Evolutionary conservation across 176 grass and related monocot genomes (phyloP).

Genomic region (Triticum aestivum): IWGSC_CS_RefSeq_v2.1 NC_057805.1:88312817-88313316

Average conservation of each 20-base stretch:
- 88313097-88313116: background rate
- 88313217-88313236: background rate
- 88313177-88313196: background rate
- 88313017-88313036: slow-evolving; percentile 3
- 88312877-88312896: slow-evolving; percentile 35
- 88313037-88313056: background rate
- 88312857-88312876: slow-evolving; percentile 41
- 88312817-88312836: slow-evolving; percentile 10
- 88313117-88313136: background rate
- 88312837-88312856: slow-evolving; percentile 21
- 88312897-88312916: slow-evolving; percentile 46
- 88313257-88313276: background rate
- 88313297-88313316: background rate
- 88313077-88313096: background rate
- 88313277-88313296: background rate
- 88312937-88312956: slow-evolving; percentile 3
- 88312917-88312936: slow-evolving; percentile 23
- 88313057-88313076: background rate
- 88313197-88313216: background rate
- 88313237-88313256: background rate
- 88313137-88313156: background rate
- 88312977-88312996: background rate
- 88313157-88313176: background rate
- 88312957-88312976: background rate
- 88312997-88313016: slow-evolving; percentile 9